phyloP scores from a whole-genome alignment of 768 basidiomycete species.

The Trametes maxima region DNA sequence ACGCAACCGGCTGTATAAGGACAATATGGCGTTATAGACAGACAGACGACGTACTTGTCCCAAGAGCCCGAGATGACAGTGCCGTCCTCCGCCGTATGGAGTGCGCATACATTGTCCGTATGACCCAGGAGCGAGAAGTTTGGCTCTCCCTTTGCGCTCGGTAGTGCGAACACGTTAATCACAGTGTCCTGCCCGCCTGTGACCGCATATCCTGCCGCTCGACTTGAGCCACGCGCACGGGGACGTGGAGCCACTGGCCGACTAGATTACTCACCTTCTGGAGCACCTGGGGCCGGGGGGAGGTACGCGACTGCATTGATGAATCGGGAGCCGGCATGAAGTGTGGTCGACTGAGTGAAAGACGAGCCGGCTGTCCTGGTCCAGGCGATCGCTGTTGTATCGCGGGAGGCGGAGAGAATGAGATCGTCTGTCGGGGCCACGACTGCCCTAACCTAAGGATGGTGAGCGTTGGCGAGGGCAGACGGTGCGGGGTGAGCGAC shows the following conservation, averaged over 20 bases:
- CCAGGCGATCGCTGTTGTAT: constrained; percentile 91
- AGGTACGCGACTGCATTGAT: constrained; percentile 84
- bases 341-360: constrained; percentile 57
- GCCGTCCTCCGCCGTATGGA: constrained; percentile 70
- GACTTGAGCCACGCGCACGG: constrained; percentile 1
- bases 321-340: constrained; percentile 70
- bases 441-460: constrained; percentile 76
- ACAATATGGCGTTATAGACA: neutral
- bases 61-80: constrained; percentile 93
- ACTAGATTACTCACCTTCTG: constrained; percentile 56
- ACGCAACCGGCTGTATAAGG: neutral
- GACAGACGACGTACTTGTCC: constrained; percentile 72
- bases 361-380: constrained; percentile 49
- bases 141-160: constrained; percentile 67
- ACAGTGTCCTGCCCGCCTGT: constrained; percentile 90
- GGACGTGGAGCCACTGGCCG: constrained; percentile 7
- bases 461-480: constrained; percentile 26
- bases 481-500: constrained; percentile 34
- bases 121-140: constrained; percentile 86
- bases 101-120: constrained; percentile 84
- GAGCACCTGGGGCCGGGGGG: constrained; percentile 64
- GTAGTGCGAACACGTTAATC: constrained; percentile 79
- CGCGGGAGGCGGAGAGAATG: constrained; percentile 89
- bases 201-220: constrained; percentile 66
- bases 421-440: constrained; percentile 74